A percentile compares a stretch with the other conserved stretches of the same genome.
Conservation (phyloP, 257 asterid species). For the Solanum appendiculatum region DNA sequence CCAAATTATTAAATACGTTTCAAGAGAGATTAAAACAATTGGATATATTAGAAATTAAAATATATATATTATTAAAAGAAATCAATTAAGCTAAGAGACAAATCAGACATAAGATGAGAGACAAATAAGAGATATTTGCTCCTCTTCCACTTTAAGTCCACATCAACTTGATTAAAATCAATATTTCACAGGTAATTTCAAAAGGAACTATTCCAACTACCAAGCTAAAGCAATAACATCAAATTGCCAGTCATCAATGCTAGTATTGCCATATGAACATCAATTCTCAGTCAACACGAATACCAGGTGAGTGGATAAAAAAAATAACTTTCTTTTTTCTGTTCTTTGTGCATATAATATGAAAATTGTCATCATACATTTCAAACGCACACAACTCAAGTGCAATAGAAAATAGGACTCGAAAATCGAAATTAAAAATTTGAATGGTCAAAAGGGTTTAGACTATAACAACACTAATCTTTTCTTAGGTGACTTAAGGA, state of each 20-base stretch:
- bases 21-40: too few relatives aligned
- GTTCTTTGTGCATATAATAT: not conserved
- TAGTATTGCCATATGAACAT: not conserved
- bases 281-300: not conserved
- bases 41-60: too few relatives aligned
- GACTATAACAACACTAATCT: too few relatives aligned
- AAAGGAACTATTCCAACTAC: not conserved
- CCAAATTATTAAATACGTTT: too few relatives aligned
- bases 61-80: too few relatives aligned
- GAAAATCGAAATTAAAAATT: too few relatives aligned
- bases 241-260: not conserved
- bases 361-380: not conserved
- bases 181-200: not conserved
- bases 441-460: too few relatives aligned
- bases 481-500: too few relatives aligned
- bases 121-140: too few relatives aligned
- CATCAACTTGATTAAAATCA: not conserved
- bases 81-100: too few relatives aligned
- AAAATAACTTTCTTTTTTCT: not conserved
- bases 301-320: not conserved
- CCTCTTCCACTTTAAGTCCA: not conserved
- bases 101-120: too few relatives aligned
- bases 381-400: not conserved
- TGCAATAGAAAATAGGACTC: too few relatives aligned
- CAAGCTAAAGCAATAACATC: not conserved